Percentiles rank a stretch among this genome's conserved stretches.
Evolutionary conservation across 805 yeast genomes (phyloP).

Genomic region (Wickerhamiella kurtzmanii): DNA sequence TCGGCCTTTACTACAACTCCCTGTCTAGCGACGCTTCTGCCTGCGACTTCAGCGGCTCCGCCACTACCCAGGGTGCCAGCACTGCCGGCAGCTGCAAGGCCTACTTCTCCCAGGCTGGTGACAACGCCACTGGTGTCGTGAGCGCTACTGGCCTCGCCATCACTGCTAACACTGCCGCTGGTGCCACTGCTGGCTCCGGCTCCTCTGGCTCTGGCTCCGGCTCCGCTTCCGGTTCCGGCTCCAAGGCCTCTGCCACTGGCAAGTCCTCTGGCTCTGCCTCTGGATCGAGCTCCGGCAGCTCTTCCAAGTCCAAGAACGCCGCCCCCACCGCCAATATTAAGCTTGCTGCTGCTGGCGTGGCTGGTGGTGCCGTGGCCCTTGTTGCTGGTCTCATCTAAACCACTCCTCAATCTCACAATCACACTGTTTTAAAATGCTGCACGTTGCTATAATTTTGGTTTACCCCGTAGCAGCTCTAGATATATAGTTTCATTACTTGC

Average conservation of each 20-base stretch:
- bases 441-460: neutral
- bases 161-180: constrained; percentile 21
- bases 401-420: neutral
- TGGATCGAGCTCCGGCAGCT: constrained; percentile 10
- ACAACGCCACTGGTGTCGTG: constrained; percentile 48
- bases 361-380: constrained; percentile 15
- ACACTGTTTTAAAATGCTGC: neutral
- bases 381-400: constrained; percentile 15
- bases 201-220: constrained; percentile 6
- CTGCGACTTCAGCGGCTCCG: constrained; percentile 63
- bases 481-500: neutral
- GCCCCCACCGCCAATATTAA: constrained; percentile 18
- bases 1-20: constrained; percentile 48
- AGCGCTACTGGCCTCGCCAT: constrained; percentile 29
- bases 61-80: constrained; percentile 35
- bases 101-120: constrained; percentile 50
- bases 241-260: constrained; percentile 8
- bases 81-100: constrained; percentile 38
- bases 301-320: constrained; percentile 30
- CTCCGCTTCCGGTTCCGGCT: neutral
- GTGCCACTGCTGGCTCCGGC: constrained; percentile 12
- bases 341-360: constrained; percentile 13
- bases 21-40: constrained; percentile 36
- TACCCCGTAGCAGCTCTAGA: neutral
- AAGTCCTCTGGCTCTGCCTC: constrained; percentile 7